Base-by-base conservation (phyloP, 225 moss, liverwort and hornwort genomes). In the Marchantia paleacea region DNA sequence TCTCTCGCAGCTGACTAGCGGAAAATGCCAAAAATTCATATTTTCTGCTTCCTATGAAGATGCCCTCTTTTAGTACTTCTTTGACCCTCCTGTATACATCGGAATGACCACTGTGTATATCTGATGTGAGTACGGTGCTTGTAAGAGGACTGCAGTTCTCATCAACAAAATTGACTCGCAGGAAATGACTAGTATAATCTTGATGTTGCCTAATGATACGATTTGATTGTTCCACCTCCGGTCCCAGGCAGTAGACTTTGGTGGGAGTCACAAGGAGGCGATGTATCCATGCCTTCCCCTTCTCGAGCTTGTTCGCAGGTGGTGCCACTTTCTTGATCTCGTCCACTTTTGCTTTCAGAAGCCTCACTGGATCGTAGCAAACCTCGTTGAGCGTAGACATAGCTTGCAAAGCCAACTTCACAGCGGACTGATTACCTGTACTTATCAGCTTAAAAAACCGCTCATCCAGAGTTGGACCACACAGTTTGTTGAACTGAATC, bases 1-100 rank as follows among this genome's bases (percentile, higher is more conserved):
- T 87, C 26, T 99, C 93, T 76, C 95, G 81, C 72, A 99, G 80
- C 85, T 99, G 99, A 77, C 92, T 92, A 0, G 95, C 86, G 53
- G 99, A 99, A 78, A 95, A 99, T 74, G 95, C 95, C 55, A 99
- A 85, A 85, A 95, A 95, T 73, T 95, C 92, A 55, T 84, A 99
- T 6, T 83, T 91, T 55, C 85, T 84, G 47, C 72, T 79, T 47
- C 89, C 90, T 26, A 99, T 81, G n/a, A 73, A 75, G 22, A 99
- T 82, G 0, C 99, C 99, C 55, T 94, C 86, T 26, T 84, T 90
- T 79, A 99, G 75, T 73, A 87, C 86, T 51, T 67, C 66, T 69
- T 85, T 83, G 30, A 99, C 88, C 72, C 99, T 81, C 62, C 89
- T 78, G 75, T 86, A 94, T 8, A 99, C 79, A 5, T 85, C 71